Base-by-base conservation (phyloP, 2,329 filamentous ascomycete species). In the Diaporthe longicolla region DNA sequence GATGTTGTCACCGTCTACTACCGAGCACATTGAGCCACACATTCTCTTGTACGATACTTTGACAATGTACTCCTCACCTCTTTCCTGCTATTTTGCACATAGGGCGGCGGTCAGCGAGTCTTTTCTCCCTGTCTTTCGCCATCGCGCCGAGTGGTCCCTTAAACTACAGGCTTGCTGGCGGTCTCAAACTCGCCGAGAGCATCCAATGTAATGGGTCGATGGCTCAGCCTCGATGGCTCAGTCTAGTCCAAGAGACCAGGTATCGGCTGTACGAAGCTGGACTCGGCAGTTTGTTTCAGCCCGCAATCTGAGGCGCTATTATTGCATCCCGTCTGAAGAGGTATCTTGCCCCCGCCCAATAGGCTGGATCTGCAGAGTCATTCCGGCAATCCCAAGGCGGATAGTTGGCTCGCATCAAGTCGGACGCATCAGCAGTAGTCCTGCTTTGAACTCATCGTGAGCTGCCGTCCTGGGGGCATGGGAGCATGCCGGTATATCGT, bases 401-500 rank as follows among this genome's bases (percentile, higher is more conserved):
- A 7, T 21, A 15, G 11, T 21, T 50, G 26, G 68, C 40, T 26
- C 26, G 26, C 15, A n/a, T 40, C 29, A 43, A 40, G 19, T 61
- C 19, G 26, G n/a, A 21, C 26, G 69, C 43, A 43, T 58, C 43
- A 32, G 70, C 57, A 71, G 70, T 63, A 63, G 45, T 63, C 21
- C 57, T 71, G 70, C 70, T 45, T 45, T 21, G 21, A 63, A 43
- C 5, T 21, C 19, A 45, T 10, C 15, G 2, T 21, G 24, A 35
- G 57, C 2, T 35, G 15, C 48, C 29, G 24, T 32, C 21, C 35
- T 10, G 17, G 15, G 32, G 32, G n/a, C 24, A 43, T 11, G 17
- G 15, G 43, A 43, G n/a, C 24, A 43, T 19, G 17, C 21, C 43
- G 48, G 11, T 37, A 0, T 50, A 4, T 50, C 35, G 7, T 35